phyloP scores from a whole-genome alignment of 2,329 filamentous ascomycete species.

The Allantophomopsis cytisporea region DNA sequence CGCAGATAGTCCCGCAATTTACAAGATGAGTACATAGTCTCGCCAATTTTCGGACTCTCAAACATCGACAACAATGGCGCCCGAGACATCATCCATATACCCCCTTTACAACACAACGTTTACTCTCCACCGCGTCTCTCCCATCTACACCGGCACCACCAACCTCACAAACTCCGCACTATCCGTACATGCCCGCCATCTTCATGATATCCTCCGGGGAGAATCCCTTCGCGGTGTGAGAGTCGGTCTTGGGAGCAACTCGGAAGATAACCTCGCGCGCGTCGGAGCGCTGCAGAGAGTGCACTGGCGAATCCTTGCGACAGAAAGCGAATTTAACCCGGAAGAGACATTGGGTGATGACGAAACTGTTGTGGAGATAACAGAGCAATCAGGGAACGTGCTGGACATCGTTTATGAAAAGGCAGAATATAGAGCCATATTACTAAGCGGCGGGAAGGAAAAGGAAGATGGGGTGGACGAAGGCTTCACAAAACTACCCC shows the following conservation, averaged over 20 bases:
- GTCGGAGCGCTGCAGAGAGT: conserved; percentile 26
- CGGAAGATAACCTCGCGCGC: conserved; percentile 18
- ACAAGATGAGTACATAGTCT: no score
- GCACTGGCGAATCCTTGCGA: conserved; percentile 24
- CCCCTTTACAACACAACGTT: conserved; percentile 31
- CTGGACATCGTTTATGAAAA: conserved; percentile 16
- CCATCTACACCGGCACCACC: conserved; percentile 23
- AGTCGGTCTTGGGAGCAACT: conserved; percentile 22
- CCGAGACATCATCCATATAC: conserved; percentile 9
- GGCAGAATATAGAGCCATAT: conserved; percentile 13
- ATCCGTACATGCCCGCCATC: conserved; percentile 21
- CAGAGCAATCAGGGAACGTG: conserved; percentile 10
- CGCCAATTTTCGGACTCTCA: no score
- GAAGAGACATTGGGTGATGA: conserved; percentile 7
- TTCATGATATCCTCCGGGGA: conserved; percentile 27
- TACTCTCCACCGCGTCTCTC: conserved; percentile 28
- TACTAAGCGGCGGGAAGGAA: conserved; percentile 8
- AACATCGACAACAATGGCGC: no score
- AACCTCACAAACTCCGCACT: conserved; percentile 19
- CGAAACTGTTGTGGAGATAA: conserved; percentile 6
- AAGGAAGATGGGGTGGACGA: conserved; percentile 2
- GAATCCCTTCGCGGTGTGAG: conserved; percentile 30
- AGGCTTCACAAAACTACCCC: conserved; percentile 25
- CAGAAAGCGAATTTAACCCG: conserved; percentile 21
- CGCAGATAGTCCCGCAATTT: no score